Percentiles rank a stretch among this genome's conserved stretches.
phyloP scores from a whole-genome alignment of 352 stramenopile genomes.

The Phytophthora citrophthora region DNA sequence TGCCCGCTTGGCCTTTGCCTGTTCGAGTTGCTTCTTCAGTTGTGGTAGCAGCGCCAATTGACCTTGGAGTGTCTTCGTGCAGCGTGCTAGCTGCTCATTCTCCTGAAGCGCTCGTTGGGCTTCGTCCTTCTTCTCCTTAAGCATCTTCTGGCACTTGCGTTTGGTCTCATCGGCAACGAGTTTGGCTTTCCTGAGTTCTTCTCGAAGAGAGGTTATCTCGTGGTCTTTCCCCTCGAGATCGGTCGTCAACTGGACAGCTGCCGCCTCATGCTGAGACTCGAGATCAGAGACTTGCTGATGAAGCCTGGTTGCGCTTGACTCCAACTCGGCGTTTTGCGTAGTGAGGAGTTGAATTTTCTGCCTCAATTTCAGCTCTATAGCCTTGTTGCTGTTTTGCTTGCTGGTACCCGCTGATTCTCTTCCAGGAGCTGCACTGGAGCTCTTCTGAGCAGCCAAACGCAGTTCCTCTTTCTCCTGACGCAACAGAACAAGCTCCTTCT shows the following conservation, averaged over 20 bases:
- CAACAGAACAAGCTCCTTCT: conserved; percentile 79
- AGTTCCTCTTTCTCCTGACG: conserved; percentile 78
- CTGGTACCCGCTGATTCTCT: conserved; percentile 9
- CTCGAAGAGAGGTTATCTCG: conserved; percentile 25
- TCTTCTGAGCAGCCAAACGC: conserved; percentile 32
- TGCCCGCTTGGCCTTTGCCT: conserved; percentile 49
- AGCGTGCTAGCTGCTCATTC: conserved; percentile 39
- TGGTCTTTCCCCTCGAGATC: conserved; percentile 29
- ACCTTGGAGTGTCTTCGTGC: conserved; percentile 37
- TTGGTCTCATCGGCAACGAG: conserved; percentile 44
- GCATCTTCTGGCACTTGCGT: conserved; percentile 51
- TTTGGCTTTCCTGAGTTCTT: conserved; percentile 55
- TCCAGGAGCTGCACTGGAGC: conserved; percentile 6
- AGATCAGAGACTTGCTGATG: conserved; percentile 46
- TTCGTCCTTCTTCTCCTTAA: conserved; percentile 67
- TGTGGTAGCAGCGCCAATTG: conserved; percentile 58
- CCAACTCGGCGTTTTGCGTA: conserved; percentile 20
- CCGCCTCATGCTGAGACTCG: conserved; percentile 22
- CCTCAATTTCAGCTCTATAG: conserved; percentile 25
- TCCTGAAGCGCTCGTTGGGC: conserved; percentile 50
- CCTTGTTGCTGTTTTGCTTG: conserved; percentile 24
- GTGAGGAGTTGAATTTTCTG: conserved; percentile 41
- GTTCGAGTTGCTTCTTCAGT: conserved; percentile 58
- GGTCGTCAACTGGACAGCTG: conserved; percentile 24
- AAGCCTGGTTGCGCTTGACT: conserved; percentile 22